Evolutionary conservation across 139 green algal genomes (phyloP).

Genomic region (Coelastrella sp.): DNA sequence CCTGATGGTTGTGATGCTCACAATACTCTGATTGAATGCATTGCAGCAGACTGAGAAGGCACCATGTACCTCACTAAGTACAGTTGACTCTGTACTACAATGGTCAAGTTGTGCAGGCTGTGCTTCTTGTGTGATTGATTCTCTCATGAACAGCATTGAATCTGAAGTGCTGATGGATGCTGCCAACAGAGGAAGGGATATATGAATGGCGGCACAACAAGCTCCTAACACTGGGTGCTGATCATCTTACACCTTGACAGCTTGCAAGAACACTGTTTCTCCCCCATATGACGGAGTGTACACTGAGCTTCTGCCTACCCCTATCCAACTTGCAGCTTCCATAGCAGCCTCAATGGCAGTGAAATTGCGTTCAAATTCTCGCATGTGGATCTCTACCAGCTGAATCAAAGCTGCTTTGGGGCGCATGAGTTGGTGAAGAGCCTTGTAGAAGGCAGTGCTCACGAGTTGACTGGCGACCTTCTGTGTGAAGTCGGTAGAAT

Average conservation of each 20-base stretch:
- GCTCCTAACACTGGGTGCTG: no score
- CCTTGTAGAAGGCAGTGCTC: constrained; percentile 3
- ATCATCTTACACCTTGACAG: neutral
- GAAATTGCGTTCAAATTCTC: neutral
- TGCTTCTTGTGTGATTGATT: no score
- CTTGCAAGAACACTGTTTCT: constrained; percentile 18
- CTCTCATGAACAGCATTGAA: no score
- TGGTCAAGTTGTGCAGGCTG: no score
- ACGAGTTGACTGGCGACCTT: neutral
- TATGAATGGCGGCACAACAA: no score
- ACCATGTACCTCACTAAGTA: no score
- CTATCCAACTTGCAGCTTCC: neutral
- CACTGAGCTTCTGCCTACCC: neutral
- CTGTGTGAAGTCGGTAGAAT: constrained; percentile 20
- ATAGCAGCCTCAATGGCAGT: neutral
- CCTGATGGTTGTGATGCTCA: no score
- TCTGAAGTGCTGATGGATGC: no score
- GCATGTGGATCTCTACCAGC: constrained; percentile 18
- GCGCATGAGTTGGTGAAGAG: neutral
- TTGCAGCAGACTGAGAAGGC: no score
- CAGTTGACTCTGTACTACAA: no score
- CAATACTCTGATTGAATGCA: no score
- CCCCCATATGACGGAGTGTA: constrained; percentile 14
- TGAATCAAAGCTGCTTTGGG: constrained; percentile 5
- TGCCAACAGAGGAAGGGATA: no score